A percentile compares a stretch with the other conserved stretches of the same genome.
Evolutionary conservation across 2,329 filamentous ascomycete genomes (phyloP).

Genomic region (Claviceps humidiphila): DNA sequence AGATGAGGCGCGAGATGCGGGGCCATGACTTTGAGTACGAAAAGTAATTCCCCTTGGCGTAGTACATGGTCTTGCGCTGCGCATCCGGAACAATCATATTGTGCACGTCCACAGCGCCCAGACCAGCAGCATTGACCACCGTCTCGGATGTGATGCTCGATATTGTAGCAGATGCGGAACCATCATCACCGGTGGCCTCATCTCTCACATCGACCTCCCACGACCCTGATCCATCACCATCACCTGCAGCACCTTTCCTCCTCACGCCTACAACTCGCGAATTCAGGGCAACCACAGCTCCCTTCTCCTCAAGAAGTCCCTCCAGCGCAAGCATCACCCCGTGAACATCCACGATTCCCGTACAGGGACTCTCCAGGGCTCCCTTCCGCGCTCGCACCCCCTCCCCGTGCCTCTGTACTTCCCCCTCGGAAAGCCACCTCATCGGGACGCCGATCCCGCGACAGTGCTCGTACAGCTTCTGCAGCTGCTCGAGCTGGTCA

Average conservation of each 20-base stretch:
- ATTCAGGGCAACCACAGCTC: slow-evolving; percentile 55
- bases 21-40: slow-evolving; percentile 59
- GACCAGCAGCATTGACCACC: slow-evolving; percentile 74
- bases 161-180: slow-evolving; percentile 26
- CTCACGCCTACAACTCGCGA: slow-evolving; percentile 50
- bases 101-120: slow-evolving; percentile 60
- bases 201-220: slow-evolving; percentile 51
- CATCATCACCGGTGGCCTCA: slow-evolving; percentile 12
- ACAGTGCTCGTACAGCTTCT: slow-evolving; percentile 36
- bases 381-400: slow-evolving; percentile 58
- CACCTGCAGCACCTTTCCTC: slow-evolving; percentile 32
- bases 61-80: slow-evolving; percentile 51
- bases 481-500: slow-evolving; percentile 50
- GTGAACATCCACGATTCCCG: slow-evolving; percentile 85
- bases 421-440: slow-evolving; percentile 49
- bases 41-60: slow-evolving; percentile 94
- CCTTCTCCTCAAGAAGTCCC: slow-evolving; percentile 61
- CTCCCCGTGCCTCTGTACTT: slow-evolving; percentile 56
- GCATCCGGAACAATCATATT: slow-evolving; percentile 63
- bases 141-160: slow-evolving; percentile 58
- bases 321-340: slow-evolving; percentile 69
- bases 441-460: slow-evolving; percentile 47
- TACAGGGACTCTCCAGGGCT: slow-evolving; percentile 71
- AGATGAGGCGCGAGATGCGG: slow-evolving; percentile 59
- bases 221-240: slow-evolving; percentile 16